Evolutionary conservation across 257 asterid genomes (phyloP), one percentile per base, ranked within the genome.

Genomic region (Solanum rostratum): DNA sequence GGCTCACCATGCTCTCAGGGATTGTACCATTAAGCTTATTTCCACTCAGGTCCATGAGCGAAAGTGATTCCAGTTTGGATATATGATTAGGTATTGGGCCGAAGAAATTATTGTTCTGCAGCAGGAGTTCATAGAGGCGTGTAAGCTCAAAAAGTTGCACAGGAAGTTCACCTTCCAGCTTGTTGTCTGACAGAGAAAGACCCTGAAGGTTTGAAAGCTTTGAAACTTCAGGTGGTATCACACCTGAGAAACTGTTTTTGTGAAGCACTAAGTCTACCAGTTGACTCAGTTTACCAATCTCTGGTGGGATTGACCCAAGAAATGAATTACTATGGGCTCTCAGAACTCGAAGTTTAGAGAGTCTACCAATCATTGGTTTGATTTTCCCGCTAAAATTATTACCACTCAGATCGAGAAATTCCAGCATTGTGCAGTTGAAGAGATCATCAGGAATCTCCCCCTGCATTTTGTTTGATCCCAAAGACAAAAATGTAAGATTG

Each of bases 11-110:
- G 84, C 92, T 86, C 74, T 85, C 66, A 7, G 94, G 92, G 53
- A 95, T 85, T 69, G 92, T 87, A 79, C 99, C 98, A 7, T 90
- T 91, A 11, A 95, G 91, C 86, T 84, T 83, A 91, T 95, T 95
- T 62, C 92, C 89, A 33, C 97, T 92, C 69, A 95, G 89, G 76
- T 94, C 95, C 86, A 95, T 62, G 85, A 79, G 63, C 11, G 97
- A 85, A 73, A 95, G 92, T 4, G 59, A 88, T 60, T 86, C 87
- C 2, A 94, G 92, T 29, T 89, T 83, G 5, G 94, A 89, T 59
- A 93, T 80, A 10, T 90, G 88, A 39, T 85, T 88, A 15, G 97
- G 97, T 65, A 95, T 89, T 43, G 89, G 89, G 16, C 98, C 97
- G 0, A 63, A 45, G 13, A 95, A 80, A 59, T 71, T 88, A 84